phyloP scores from a whole-genome alignment of 2,329 filamentous ascomycete genomes.

The Falciphora oryzae region DNA sequence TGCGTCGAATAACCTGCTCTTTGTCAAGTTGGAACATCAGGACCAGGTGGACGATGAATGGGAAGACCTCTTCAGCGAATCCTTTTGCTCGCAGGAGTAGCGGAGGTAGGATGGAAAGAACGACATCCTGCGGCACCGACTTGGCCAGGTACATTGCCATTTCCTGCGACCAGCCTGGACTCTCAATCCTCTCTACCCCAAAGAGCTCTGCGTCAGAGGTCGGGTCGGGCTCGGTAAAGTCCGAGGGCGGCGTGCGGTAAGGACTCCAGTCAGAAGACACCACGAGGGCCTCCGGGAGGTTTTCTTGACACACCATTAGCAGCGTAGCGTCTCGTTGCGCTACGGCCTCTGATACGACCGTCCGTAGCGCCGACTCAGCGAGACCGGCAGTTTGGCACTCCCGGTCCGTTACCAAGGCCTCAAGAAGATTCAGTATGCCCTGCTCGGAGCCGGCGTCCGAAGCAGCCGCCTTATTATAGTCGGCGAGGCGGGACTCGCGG shows the following conservation, averaged over 20 bases:
- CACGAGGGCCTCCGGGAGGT: constrained; percentile 45
- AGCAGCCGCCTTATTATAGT: constrained; percentile 33
- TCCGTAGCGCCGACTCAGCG: constrained; percentile 54
- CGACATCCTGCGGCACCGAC: constrained; percentile 54
- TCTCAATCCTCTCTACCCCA: constrained; percentile 34
- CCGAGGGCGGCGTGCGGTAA: constrained; percentile 51
- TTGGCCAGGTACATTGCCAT: constrained; percentile 57
- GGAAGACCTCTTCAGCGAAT: constrained; percentile 70
- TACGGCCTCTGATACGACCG: constrained; percentile 49
- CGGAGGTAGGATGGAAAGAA: constrained; percentile 63
- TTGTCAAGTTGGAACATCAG: constrained; percentile 62
- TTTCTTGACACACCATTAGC: constrained; percentile 43
- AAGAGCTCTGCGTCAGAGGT: constrained; percentile 28
- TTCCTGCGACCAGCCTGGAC: constrained; percentile 52
- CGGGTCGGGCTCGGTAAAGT: constrained; percentile 27
- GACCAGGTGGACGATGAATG: constrained; percentile 79
- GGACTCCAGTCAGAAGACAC: constrained; percentile 51
- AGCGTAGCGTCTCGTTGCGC: constrained; percentile 41
- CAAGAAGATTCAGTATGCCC: constrained; percentile 56
- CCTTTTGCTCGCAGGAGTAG: constrained; percentile 60
- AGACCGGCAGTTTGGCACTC: constrained; percentile 51
- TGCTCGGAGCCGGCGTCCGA: constrained; percentile 53
- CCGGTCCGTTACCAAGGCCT: constrained; percentile 53
- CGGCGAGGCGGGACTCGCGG: constrained; percentile 50
- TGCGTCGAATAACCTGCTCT: constrained; percentile 51